Base-by-base conservation (phyloP, 495 filamentous ascomycete species). In the Hypoxylon intermedium region DNA sequence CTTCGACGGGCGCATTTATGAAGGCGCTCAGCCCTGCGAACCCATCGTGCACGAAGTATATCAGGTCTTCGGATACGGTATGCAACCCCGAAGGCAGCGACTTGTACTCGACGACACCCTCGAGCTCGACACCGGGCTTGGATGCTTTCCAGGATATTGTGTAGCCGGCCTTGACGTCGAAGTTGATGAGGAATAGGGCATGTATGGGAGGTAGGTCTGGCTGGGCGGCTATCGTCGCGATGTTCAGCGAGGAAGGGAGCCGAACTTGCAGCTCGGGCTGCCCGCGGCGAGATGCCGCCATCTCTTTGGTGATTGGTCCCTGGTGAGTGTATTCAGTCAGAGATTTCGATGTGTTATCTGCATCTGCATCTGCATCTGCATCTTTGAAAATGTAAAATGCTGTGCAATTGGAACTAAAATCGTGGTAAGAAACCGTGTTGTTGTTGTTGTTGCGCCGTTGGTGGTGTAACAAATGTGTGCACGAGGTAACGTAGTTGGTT, bases 21-120 rank as follows among this genome's bases (percentile, higher is more conserved):
- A 97, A 98, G 30, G 93, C 91, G 77, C 94, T 97, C 67, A 98
- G 79, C 11, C 93, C 94, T 12, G 92, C 93, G 77, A 92, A 89
- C 2, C 79, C 76, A 52, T 87, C 85, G 67, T 98, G 91, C 20
- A 94, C 84, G 72, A 97, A 98, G 73, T 97, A 97, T 50, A 98
- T 88, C 11, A 97, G 77, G 72, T 98, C 94, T 47, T 91, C 85
- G 40, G 87, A 78, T 7, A 97, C 90, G 54, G 90, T 90, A 77
- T 98, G 94, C 38, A 97, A 74, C 31, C 94, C 94, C 0, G 93
- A 97, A 1, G 94, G 94, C 36, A 98, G 81, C 48, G 77, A 93
- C 74, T 97, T 97, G 82, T 89, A 98, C 72, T 98, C 94, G 47
- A 98, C 92, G 37, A 86, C 86, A 33, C 91, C 91, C 69, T 95